Conservation (phyloP, 2,329 filamentous ascomycete genomes). For the Epichloe sp. region DNA sequence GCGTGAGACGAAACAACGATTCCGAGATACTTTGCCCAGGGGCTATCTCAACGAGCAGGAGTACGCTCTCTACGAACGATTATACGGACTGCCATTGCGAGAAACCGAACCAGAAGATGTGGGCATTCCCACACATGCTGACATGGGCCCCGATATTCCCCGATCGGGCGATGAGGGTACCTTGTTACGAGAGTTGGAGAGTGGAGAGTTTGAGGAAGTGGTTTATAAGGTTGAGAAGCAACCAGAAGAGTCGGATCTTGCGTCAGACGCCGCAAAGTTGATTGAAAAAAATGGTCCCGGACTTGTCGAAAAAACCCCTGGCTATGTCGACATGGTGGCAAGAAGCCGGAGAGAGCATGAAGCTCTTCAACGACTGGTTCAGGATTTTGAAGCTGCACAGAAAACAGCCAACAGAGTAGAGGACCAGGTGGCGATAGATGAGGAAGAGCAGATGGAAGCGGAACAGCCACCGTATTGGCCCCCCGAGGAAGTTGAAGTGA, state of each 20-base stretch:
- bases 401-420: conserved; percentile 22
- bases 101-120: conserved; percentile 48
- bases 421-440: conserved; percentile 10
- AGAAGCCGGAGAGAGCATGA: conserved; percentile 42
- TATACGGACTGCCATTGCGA: conserved; percentile 66
- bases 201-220: conserved; percentile 50
- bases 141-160: conserved; percentile 17
- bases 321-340: conserved; percentile 34
- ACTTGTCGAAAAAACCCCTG: conserved; percentile 15
- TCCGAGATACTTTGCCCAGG: conserved; percentile 63
- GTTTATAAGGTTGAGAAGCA: conserved; percentile 25
- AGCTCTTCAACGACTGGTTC: conserved; percentile 40
- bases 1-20: conserved; percentile 57
- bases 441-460: conserved; percentile 14
- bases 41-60: conserved; percentile 58
- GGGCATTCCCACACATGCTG: conserved; percentile 30
- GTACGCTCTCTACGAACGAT: conserved; percentile 59
- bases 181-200: conserved; percentile 40
- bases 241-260: conserved; percentile 2
- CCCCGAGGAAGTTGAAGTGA: conserved; percentile 17
- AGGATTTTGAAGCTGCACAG: conserved; percentile 38
- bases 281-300: conserved; percentile 13
- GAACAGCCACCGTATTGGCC: conserved; percentile 15
- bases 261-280: conserved; percentile 4
- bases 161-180: conserved; percentile 23